phyloP scores from a whole-genome alignment of 2,329 filamentous ascomycete species.

The Harringtonia aguacate region DNA sequence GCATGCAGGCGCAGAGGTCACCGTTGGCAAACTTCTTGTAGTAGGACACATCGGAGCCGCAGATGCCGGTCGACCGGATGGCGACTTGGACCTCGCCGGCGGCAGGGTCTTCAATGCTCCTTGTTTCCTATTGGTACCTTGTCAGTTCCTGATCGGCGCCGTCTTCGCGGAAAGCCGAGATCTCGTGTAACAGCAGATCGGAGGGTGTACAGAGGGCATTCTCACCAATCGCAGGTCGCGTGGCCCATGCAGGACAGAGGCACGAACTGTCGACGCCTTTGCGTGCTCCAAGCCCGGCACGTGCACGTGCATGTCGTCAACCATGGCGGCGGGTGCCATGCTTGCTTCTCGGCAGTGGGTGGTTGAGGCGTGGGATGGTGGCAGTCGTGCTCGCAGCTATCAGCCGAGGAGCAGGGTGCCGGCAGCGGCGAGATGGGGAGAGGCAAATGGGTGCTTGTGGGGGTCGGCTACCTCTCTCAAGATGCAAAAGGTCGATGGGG shows the following conservation, averaged over 20 bases:
- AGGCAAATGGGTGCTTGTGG: too few relatives aligned
- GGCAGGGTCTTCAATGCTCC: constrained; percentile 34
- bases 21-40: constrained; percentile 65
- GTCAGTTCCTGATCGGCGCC: too few relatives aligned
- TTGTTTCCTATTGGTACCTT: constrained; percentile 30
- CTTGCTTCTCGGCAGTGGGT: constrained; percentile 8
- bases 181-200: constrained; percentile 20
- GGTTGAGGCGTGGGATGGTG: neutral
- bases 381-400: neutral
- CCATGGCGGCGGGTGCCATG: constrained; percentile 41
- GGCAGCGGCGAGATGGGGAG: too few relatives aligned
- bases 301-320: constrained; percentile 31
- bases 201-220: neutral
- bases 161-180: constrained; percentile 4
- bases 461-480: too few relatives aligned
- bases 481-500: too few relatives aligned
- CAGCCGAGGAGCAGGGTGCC: too few relatives aligned
- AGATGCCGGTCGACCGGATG: constrained; percentile 56
- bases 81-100: constrained; percentile 52
- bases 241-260: constrained; percentile 47
- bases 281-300: constrained; percentile 24
- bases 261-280: constrained; percentile 35
- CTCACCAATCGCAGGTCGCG: constrained; percentile 47
- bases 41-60: constrained; percentile 60
- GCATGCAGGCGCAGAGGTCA: constrained; percentile 54